phyloP scores from a whole-genome alignment of 2,329 filamentous ascomycete species.

The Phoma sp. region DNA sequence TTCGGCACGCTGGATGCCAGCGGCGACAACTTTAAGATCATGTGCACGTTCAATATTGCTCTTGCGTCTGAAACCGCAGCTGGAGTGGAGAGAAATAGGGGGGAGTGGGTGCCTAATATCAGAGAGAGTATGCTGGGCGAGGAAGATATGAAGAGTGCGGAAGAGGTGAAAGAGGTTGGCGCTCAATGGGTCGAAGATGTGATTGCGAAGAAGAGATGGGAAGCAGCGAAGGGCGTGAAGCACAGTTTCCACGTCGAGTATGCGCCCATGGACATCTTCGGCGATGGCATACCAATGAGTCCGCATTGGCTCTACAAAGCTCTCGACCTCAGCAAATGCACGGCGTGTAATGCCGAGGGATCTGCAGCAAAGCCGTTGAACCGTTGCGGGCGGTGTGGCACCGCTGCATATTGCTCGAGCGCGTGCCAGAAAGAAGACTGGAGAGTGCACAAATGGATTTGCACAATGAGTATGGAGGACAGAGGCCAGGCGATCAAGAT shows the following conservation, averaged over 20 bases:
- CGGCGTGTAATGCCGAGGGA: constrained; percentile 11
- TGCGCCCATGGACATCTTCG: constrained; percentile 35
- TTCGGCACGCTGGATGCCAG: constrained; percentile 27
- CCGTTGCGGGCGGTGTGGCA: constrained; percentile 32
- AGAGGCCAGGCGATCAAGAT: constrained; percentile 29
- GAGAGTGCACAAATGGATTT: constrained; percentile 32
- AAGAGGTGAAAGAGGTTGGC: constrained; percentile 17
- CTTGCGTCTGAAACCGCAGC: not conserved
- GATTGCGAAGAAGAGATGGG: constrained; percentile 21
- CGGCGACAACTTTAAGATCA: constrained; percentile 28
- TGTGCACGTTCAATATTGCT: constrained; percentile 29
- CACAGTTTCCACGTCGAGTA: constrained; percentile 32
- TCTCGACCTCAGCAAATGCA: constrained; percentile 21
- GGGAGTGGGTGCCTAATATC: constrained; percentile 26
- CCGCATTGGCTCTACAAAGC: constrained; percentile 30
- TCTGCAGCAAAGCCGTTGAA: constrained; percentile 10
- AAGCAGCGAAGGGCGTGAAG: constrained; percentile 22
- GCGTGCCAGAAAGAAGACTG: constrained; percentile 29
- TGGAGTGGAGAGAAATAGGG: not conserved
- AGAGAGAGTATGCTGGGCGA: constrained; percentile 32
- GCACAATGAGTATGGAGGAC: constrained; percentile 30
- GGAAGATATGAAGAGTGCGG: constrained; percentile 15
- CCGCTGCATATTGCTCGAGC: constrained; percentile 29
- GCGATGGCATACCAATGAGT: constrained; percentile 32
- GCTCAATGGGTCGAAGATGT: constrained; percentile 1